Evolutionary conservation across 129 eudicot genomes (phyloP).

Genomic region (Saussurea involucrata): DNA sequence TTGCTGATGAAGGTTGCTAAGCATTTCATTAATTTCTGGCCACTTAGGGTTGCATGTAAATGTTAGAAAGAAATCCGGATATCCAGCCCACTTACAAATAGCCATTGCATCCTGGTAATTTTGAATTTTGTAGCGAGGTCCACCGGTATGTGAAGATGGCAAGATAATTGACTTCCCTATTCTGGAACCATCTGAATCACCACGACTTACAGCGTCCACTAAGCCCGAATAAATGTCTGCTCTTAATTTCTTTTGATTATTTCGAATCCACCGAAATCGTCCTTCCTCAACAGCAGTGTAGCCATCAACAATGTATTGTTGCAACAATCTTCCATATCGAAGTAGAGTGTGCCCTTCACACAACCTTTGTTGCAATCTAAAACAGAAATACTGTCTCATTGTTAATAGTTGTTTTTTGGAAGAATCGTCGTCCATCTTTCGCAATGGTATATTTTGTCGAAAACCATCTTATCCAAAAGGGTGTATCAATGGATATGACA

Average conservation of each 20-base stretch:
- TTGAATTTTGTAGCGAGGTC: neutral
- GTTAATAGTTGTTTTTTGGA: too few species aligned
- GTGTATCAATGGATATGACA: too few species aligned
- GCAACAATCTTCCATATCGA: too few species aligned
- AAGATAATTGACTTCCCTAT: neutral
- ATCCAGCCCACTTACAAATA: conserved; percentile 2
- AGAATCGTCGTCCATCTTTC: too few species aligned
- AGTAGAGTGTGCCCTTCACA: too few species aligned
- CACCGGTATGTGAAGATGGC: neutral
- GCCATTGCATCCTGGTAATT: conserved; percentile 12
- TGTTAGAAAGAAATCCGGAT: neutral
- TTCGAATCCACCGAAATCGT: neutral
- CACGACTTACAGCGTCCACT: neutral
- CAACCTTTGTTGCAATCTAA: too few species aligned
- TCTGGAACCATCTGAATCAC: neutral
- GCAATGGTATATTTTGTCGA: too few species aligned
- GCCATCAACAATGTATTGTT: too few species aligned
- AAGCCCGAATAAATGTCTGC: neutral
- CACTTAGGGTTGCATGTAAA: neutral
- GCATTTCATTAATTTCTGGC: neutral
- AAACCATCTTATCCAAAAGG: too few species aligned
- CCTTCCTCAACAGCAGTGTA: neutral
- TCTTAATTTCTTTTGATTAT: neutral
- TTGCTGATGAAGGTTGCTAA: neutral
- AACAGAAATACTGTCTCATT: too few species aligned